phyloP scores from a whole-genome alignment of 1,284 basidiomycete species.

The Cerrena zonata region DNA sequence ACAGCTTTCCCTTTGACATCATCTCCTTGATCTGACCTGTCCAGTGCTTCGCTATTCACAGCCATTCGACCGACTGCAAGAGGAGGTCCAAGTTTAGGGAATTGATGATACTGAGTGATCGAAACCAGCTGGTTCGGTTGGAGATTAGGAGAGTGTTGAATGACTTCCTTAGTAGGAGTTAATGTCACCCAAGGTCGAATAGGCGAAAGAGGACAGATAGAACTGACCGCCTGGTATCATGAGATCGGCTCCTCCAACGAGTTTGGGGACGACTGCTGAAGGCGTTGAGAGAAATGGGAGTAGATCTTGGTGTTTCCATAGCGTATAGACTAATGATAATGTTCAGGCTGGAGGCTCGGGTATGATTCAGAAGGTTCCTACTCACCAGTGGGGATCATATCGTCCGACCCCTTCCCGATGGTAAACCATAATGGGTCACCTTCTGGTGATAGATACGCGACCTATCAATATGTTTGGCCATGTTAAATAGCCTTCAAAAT shows the following conservation, averaged over 20 bases:
- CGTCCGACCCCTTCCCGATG: constrained; percentile 59
- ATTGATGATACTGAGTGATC: constrained; percentile 45
- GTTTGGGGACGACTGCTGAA: constrained; percentile 53
- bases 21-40: constrained; percentile 24
- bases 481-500: background rate
- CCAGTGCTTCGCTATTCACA: constrained; percentile 42
- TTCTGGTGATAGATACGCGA: constrained; percentile 58
- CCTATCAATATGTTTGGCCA: constrained; percentile 29
- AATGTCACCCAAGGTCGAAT: too few species aligned
- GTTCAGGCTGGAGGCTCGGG: background rate
- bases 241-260: constrained; percentile 68
- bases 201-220: too few species aligned
- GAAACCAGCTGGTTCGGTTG: constrained; percentile 50
- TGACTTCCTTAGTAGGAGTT: constrained; percentile 44
- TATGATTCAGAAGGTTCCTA: too few species aligned
- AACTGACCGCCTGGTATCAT: constrained; percentile 74
- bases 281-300: constrained; percentile 66
- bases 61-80: constrained; percentile 70
- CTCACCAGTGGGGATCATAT: constrained; percentile 64
- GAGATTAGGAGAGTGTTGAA: constrained; percentile 42
- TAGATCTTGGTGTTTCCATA: constrained; percentile 65
- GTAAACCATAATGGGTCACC: constrained; percentile 83
- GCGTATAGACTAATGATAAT: constrained; percentile 52
- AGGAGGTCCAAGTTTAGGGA: constrained; percentile 38
- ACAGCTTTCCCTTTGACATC: constrained; percentile 72